Evolutionary conservation across 495 filamentous ascomycete genomes (phyloP), one percentile per base, ranked within the genome.

Genomic region (Talaromyces proteolyticus): DNA sequence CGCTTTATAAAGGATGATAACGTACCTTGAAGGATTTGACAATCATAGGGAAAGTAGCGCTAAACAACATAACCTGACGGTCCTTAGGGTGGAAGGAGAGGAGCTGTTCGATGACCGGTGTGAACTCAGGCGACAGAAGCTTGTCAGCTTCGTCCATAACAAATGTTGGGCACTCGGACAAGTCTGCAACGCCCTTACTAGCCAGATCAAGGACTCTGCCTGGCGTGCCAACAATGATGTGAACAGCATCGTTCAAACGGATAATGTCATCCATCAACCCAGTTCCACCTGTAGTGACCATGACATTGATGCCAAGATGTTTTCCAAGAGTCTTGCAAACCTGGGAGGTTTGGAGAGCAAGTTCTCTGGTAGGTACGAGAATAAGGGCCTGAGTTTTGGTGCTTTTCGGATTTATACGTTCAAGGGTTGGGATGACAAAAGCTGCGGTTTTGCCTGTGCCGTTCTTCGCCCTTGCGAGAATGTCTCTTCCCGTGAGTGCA

Each of bases 101-200:
- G 7, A 98, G 76, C 61, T 97, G 89, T 67, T 98, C 94, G 58
- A 98, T 95, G 50, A 95, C 89, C 2, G 91, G 90, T 4, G 93
- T 97, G 61, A 98, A 98, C 63, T 97, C 93, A 40, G 87, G 84
- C 4, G 93, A 97, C 12, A 98, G 82, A 46, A 98, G 79, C 68
- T 98, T 98, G 65, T 98, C 93, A 14, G 93, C 93, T 62, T 98
- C 93, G 60, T 98, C 93, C 93, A 98, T 98, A 61, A 98, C 90
- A 60, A 97, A 97, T 51, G 92, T 97, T 36, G 88, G 85, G 59
- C 93, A 96, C 66, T 91, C 88, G 56, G 89, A 91, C n/a, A 98
- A 79, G 66, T 97, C 94, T 29, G 93, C 93, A 44, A 96, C 90
- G 44, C 85, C 85, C 72, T 97, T 96, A 59, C 90, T 89, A 47